A percentile compares a stretch with the other conserved stretches of the same genome.
Conservation (phyloP, 1,284 basidiomycete species). For the Schizopora paradoxa region DNA sequence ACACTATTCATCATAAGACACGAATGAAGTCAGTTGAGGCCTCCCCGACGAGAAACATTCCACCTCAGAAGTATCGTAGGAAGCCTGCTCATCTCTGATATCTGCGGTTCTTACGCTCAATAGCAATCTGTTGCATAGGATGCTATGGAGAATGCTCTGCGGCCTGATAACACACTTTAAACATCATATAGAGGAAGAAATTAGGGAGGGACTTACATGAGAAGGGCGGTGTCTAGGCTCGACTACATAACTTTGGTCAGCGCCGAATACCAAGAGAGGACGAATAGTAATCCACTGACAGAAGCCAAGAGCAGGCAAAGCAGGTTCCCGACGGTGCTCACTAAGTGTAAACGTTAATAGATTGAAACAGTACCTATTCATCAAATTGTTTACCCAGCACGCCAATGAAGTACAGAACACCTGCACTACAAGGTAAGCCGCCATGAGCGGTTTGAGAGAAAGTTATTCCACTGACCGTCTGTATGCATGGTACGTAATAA, state of each 20-base stretch:
- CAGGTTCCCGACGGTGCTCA: constrained; percentile 4
- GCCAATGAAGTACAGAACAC: constrained; percentile 3
- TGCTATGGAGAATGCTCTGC: constrained; percentile 11
- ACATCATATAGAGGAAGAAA: neutral
- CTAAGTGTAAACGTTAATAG: neutral
- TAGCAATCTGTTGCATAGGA: constrained; percentile 10
- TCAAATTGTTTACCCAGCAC: constrained; percentile 2
- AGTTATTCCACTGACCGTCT: constrained; percentile 4
- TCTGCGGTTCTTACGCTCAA: constrained; percentile 3
- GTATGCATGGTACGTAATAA: constrained; percentile 8
- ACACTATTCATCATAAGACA: no score
- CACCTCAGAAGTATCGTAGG: no score
- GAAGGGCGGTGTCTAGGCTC: neutral
- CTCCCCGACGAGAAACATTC: no score
- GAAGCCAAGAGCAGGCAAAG: constrained; percentile 3
- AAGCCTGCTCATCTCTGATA: no score
- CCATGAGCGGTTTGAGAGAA: neutral
- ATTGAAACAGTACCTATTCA: neutral
- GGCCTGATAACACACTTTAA: neutral
- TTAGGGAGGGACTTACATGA: constrained; percentile 1
- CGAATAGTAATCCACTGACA: neutral
- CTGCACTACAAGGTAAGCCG: no score
- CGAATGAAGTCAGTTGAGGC: no score
- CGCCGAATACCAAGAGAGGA: neutral
- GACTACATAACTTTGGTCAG: neutral